phyloP scores from a whole-genome alignment of 1,139 yeast genomes.

The Yamadazyma taylorii region DNA sequence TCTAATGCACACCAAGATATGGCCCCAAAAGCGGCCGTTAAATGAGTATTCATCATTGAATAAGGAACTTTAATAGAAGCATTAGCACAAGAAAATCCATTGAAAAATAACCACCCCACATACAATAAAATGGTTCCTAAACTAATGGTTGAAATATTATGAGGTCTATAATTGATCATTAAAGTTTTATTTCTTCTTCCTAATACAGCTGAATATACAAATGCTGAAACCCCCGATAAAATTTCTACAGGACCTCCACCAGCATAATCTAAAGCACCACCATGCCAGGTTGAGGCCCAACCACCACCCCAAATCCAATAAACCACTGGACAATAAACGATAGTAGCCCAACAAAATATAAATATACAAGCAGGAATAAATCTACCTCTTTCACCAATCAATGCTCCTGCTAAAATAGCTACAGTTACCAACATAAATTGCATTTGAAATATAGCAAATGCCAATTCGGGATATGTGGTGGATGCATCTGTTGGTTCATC shows the following conservation, averaged over 20 bases:
- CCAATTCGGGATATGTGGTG: conserved; percentile 71
- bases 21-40: conserved; percentile 90
- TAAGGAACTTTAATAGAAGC: conserved; percentile 70
- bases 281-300: conserved; percentile 73
- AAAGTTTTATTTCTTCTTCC: conserved; percentile 84
- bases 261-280: conserved; percentile 94
- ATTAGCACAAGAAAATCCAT: conserved; percentile 74
- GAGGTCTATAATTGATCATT: conserved; percentile 90
- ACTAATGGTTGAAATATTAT: conserved; percentile 84
- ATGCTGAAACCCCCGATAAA: conserved; percentile 85
- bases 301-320: conserved; percentile 97
- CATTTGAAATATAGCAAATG: conserved; percentile 85
- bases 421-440: conserved; percentile 89
- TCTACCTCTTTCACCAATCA: conserved; percentile 86
- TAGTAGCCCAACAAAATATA: conserved; percentile 82
- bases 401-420: conserved; percentile 92
- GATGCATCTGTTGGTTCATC: conserved; percentile 43
- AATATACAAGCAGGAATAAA: conserved; percentile 83
- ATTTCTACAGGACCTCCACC: conserved; percentile 99
- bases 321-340: conserved; percentile 90
- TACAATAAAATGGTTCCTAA: conserved; percentile 65
- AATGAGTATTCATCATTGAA: conserved; percentile 88
- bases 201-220: conserved; percentile 77
- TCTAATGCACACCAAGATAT: conserved; percentile 90
- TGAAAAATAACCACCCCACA: conserved; percentile 89